These are phyloP conservation scores for Zygosaccharomyces pseudobailii DNA, from an alignment of 1,139 yeast genomes.

Conservation along the genomic window DNA sequence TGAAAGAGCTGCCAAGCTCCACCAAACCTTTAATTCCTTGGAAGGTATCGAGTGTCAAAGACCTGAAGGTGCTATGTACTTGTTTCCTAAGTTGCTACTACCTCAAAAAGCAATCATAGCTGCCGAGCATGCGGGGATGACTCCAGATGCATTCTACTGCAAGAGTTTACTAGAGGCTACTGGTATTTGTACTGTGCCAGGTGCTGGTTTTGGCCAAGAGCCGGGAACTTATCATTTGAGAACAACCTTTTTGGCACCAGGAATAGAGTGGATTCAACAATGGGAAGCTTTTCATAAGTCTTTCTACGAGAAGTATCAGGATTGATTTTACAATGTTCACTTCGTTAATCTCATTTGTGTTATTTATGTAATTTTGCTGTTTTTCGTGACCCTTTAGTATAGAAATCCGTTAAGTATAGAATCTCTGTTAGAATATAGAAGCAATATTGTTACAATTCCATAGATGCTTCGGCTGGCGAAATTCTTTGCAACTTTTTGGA, in stretches of 20 bases:
- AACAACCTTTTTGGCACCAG: conserved; percentile 95
- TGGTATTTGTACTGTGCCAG: conserved; percentile 98
- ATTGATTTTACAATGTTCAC: conserved; percentile 8
- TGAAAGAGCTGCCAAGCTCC: conserved; percentile 58
- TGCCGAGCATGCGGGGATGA: conserved; percentile 52
- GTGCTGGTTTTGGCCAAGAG: conserved; percentile 92
- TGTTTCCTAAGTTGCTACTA: conserved; percentile 74
- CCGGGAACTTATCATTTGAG: conserved; percentile 86
- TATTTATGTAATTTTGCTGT: not conserved
- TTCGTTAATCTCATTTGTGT: not conserved
- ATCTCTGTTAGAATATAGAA: not conserved
- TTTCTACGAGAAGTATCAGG: conserved; percentile 57
- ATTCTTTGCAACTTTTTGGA: conserved; percentile 1
- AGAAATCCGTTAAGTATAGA: no score
- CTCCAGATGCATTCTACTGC: conserved; percentile 86
- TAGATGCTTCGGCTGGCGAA: not conserved
- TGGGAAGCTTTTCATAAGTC: conserved; percentile 73
- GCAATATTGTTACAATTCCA: not conserved
- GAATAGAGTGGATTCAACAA: conserved; percentile 74
- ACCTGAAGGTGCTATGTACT: conserved; percentile 97
- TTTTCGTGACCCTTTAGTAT: not conserved
- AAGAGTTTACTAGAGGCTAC: conserved; percentile 73
- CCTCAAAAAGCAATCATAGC: conserved; percentile 56
- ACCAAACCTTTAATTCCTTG: conserved; percentile 66
- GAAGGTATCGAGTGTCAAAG: conserved; percentile 78